phyloP scores from a whole-genome alignment of 768 basidiomycete genomes.

The Strobilomyces echinocephalus region DNA sequence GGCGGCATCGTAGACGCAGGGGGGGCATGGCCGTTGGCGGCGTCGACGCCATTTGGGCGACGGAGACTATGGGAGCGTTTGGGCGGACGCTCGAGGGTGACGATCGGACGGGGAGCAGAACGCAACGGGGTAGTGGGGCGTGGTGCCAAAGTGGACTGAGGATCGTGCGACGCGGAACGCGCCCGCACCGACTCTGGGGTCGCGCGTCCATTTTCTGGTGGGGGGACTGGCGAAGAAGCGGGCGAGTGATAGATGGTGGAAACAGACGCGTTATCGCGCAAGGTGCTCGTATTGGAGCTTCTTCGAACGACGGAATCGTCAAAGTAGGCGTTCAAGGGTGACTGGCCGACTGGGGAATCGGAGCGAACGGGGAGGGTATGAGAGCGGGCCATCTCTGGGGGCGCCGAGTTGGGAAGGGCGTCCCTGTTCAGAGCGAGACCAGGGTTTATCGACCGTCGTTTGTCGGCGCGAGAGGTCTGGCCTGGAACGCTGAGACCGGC shows the following conservation, averaged over 20 bases:
- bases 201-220: conserved; percentile 29
- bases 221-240: conserved; percentile 34
- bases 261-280: conserved; percentile 26
- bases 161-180: conserved; percentile 34
- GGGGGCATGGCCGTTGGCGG: neutral
- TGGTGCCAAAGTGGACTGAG: neutral
- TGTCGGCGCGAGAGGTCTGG: conserved; percentile 37
- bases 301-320: conserved; percentile 16
- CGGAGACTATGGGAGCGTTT: conserved; percentile 31
- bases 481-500: conserved; percentile 26
- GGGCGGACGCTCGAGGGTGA: conserved; percentile 34
- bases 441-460: conserved; percentile 55
- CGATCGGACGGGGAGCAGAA: conserved; percentile 21
- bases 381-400: conserved; percentile 29
- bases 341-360: conserved; percentile 22
- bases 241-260: conserved; percentile 34
- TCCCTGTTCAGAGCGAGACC: conserved; percentile 25
- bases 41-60: conserved; percentile 10
- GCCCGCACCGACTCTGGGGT: conserved; percentile 39
- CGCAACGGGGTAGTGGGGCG: conserved; percentile 18
- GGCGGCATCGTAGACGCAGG: conserved; percentile 3
- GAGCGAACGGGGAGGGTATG: conserved; percentile 24
- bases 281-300: conserved; percentile 22
- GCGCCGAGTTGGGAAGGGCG: conserved; percentile 8
- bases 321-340: conserved; percentile 14